Percentiles rank a stretch among this genome's conserved stretches.
These are phyloP conservation scores for Didymella sp. DNA, from an alignment of 2,329 filamentous ascomycete genomes.

Conservation along the genomic window DNA sequence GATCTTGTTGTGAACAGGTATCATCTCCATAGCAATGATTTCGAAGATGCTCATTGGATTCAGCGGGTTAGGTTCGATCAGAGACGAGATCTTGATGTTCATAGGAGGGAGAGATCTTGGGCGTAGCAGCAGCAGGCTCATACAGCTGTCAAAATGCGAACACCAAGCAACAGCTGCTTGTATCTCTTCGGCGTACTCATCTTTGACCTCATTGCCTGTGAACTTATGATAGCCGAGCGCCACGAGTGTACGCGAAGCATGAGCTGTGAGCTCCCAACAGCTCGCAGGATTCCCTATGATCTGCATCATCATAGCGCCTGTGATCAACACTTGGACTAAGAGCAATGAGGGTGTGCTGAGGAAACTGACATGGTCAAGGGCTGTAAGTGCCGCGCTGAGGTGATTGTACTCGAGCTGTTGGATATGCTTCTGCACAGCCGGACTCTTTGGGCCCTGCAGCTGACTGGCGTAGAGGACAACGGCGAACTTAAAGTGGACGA, in stretches of 20 bases:
- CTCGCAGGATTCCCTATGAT: conserved; percentile 43
- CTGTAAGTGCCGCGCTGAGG: conserved; percentile 39
- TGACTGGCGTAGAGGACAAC: conserved; percentile 36
- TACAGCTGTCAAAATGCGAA: conserved; percentile 41
- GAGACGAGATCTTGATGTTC: conserved; percentile 32
- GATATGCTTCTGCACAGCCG: conserved; percentile 34
- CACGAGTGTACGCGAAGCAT: conserved; percentile 42
- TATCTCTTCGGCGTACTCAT: conserved; percentile 36
- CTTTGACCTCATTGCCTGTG: conserved; percentile 22
- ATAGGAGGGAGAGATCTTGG: conserved; percentile 40
- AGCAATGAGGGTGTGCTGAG: conserved; percentile 37
- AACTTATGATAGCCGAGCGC: conserved; percentile 43
- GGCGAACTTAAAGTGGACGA: conserved; percentile 42
- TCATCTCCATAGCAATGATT: conserved; percentile 34
- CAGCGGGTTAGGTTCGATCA: conserved; percentile 32
- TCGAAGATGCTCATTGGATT: conserved; percentile 39
- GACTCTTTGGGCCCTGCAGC: conserved; percentile 32
- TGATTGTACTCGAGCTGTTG: conserved; percentile 39
- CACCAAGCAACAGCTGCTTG: conserved; percentile 40
- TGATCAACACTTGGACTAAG: conserved; percentile 40
- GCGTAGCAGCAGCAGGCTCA: conserved; percentile 41
- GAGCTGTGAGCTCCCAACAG: conserved; percentile 42
- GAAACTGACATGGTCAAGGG: conserved; percentile 39
- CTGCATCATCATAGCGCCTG: conserved; percentile 44
- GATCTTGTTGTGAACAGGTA: conserved; percentile 40